These are phyloP conservation scores for Balamuthia mandrillaris DNA, from an alignment of 208 protist genomes.

Conservation along the genomic window DNA sequence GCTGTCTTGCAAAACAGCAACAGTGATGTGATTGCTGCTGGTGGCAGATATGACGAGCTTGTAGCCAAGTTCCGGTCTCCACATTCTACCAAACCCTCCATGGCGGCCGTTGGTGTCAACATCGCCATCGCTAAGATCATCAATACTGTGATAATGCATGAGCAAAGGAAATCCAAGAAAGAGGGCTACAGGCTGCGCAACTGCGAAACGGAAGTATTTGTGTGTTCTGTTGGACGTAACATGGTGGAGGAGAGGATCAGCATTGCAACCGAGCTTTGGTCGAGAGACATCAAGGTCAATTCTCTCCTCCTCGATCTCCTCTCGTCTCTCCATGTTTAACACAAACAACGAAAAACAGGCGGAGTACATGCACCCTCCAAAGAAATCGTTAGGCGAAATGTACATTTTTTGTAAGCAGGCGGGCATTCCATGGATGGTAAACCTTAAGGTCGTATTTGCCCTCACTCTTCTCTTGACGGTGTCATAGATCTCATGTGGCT, in stretches of 20 bases:
- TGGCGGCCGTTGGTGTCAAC: slow-evolving; percentile 14
- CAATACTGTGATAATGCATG: background rate
- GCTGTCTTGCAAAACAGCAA: slow-evolving; percentile 20
- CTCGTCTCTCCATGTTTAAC: background rate
- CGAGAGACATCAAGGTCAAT: slow-evolving; percentile 29
- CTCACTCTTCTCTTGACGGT: too few relatives aligned
- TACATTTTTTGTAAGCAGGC: background rate
- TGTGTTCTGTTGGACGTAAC: background rate
- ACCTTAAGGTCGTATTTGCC: background rate
- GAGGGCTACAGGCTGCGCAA: background rate
- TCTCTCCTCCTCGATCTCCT: background rate
- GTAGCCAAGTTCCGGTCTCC: slow-evolving; percentile 26
- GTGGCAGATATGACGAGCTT: slow-evolving; percentile 51
- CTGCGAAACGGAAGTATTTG: slow-evolving; percentile 14
- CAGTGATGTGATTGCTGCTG: slow-evolving; percentile 46
- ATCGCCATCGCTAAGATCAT: slow-evolving; percentile 31
- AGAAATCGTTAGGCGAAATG: background rate
- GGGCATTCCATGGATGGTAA: slow-evolving; percentile 19
- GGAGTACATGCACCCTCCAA: background rate
- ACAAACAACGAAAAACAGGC: background rate
- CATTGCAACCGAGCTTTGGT: slow-evolving; percentile 22
- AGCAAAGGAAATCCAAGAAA: background rate
- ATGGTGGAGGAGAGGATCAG: slow-evolving; percentile 9
- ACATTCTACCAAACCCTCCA: background rate
- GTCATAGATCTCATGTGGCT: too few relatives aligned